Evolutionary conservation across 2,329 filamentous ascomycete genomes (phyloP).

Genomic region (Amylocarpus encephaloides): DNA sequence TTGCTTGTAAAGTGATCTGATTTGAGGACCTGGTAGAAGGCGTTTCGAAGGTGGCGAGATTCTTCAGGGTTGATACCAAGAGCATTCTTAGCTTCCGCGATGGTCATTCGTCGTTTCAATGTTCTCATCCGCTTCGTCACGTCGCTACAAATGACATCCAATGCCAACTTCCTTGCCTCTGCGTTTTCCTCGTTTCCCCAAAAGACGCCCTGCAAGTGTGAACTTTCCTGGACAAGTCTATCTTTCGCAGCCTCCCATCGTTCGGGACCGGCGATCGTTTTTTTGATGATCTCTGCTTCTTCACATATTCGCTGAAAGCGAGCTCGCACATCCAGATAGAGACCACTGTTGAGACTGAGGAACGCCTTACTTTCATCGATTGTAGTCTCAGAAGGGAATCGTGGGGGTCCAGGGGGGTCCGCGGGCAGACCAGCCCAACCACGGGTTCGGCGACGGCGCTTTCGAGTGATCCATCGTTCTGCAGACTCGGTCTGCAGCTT

Average conservation of each 20-base stretch:
- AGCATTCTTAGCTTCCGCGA: slow-evolving; percentile 67
- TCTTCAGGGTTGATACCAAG: slow-evolving; percentile 64
- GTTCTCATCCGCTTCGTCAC: slow-evolving; percentile 74
- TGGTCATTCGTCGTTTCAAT: slow-evolving; percentile 58
- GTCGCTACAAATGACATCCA: slow-evolving; percentile 75
- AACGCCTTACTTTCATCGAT: slow-evolving; percentile 71
- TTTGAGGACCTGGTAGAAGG: slow-evolving; percentile 60
- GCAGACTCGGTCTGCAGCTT: slow-evolving; percentile 53
- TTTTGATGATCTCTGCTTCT: slow-evolving; percentile 62
- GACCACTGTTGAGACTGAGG: slow-evolving; percentile 54
- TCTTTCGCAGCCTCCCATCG: slow-evolving; percentile 68
- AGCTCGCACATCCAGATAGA: slow-evolving; percentile 59
- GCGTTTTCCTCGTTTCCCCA: slow-evolving; percentile 50
- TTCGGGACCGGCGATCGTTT: slow-evolving; percentile 66
- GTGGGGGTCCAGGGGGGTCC: slow-evolving; percentile 60
- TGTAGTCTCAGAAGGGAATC: slow-evolving; percentile 78
- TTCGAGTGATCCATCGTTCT: slow-evolving; percentile 56
- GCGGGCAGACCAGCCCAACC: slow-evolving; percentile 63
- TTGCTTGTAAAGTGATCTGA: slow-evolving; percentile 65
- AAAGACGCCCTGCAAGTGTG: slow-evolving; percentile 57
- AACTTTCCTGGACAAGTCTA: slow-evolving; percentile 56
- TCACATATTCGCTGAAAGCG: slow-evolving; percentile 67
- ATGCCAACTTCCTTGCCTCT: slow-evolving; percentile 58
- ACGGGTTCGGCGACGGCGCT: slow-evolving; percentile 61
- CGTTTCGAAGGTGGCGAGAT: slow-evolving; percentile 57